Evolutionary conservation across 2,329 filamentous ascomycete genomes (phyloP), one percentile per base, ranked within the genome.

Genomic region (Pseudogymnoascus sp.): DNA sequence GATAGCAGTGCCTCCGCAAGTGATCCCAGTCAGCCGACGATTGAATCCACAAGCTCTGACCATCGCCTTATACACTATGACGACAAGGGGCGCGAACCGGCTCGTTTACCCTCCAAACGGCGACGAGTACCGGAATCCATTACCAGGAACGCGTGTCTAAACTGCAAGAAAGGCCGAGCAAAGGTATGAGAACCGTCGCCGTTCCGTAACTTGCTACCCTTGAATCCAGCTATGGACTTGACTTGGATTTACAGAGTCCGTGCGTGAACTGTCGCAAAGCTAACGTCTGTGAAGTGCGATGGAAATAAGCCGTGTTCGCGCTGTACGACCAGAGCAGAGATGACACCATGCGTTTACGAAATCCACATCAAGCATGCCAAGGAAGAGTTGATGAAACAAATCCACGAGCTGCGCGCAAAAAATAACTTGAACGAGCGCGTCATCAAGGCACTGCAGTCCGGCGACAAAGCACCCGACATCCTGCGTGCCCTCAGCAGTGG

Each of bases 321-420:
- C n/a, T n/a, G n/a, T n/a, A n/a, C n/a, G n/a, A n/a, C n/a, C n/a
- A n/a, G n/a, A n/a, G n/a, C n/a, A n/a, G n/a, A n/a, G n/a, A n/a
- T n/a, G n/a, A n/a, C n/a, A n/a, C n/a, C n/a, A n/a, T 73, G 72
- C 58, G 40, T 66, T 15, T 73, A 73, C 65, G 70, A 72, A 57
- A 65, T 70, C 17, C 71, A 73, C 64, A 67, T 70, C 64, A 73
- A 73, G 61, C 69, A 71, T 63, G 70, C 69, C 17, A 73, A 73
- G 60, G 70, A 70, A 61, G 67, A 71, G 39, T 60, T 73, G 61
- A 66, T 73, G 8, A 68, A 68, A 59, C 66, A 71, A 64, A 70
- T 72, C 64, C 71, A 68, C 59, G 66, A 70, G 36, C 66, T 73
- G n/a, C 65, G 64, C 59, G 62, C 63, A 9, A 69, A 69, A 62